Evolutionary conservation across 306 rosid genomes (phyloP), one percentile per base, ranked within the genome.

Genomic region (Geum urbanum): DNA sequence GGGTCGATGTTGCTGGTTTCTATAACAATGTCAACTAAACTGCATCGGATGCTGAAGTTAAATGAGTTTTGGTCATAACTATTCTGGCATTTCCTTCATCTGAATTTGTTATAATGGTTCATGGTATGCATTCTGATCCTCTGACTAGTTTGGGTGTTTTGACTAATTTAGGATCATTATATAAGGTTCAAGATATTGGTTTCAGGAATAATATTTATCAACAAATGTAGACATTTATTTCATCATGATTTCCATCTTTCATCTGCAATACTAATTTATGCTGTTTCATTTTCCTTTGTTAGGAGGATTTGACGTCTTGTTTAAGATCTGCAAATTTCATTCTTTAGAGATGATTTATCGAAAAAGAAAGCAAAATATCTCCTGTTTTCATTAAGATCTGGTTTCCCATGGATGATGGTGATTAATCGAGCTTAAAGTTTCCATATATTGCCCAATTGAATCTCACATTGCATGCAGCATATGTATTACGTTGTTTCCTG

Each of bases 31-130:
- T 56, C 24, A 52, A 18, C 57, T 18, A 32, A 24, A 27, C 39
- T 57, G 41, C 63, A 57, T 57, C 27, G 63, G 43, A 6, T 41
- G 15, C 15, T 9, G 8, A 4, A 69, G 7, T 54, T 54, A 18
- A 40, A 6, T 43, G 48, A 51, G 19, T 50, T 57, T 43, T 27
- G 8, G 51, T 19, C 24, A 55, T 3, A 11, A 5, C n/a, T 24
- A 2, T 24, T 16, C 12, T 57, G 5, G 4, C 0, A 3, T 27
- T 57, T 11, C 9, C 27, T 56, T 56, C 39, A 24, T 56, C 11
- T 67, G 71, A 67, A 50, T 32, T 67, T 58, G 32, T 66, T 27
- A 54, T 15, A 32, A n/a, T n/a, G n/a, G n/a, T n/a, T n/a, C n/a
- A n/a, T 20, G 46, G 22, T 7, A 27, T 66, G 71, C 10, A 13